phyloP scores from a whole-genome alignment of 1,139 yeast species.

The Arxiozyma telluris region DNA sequence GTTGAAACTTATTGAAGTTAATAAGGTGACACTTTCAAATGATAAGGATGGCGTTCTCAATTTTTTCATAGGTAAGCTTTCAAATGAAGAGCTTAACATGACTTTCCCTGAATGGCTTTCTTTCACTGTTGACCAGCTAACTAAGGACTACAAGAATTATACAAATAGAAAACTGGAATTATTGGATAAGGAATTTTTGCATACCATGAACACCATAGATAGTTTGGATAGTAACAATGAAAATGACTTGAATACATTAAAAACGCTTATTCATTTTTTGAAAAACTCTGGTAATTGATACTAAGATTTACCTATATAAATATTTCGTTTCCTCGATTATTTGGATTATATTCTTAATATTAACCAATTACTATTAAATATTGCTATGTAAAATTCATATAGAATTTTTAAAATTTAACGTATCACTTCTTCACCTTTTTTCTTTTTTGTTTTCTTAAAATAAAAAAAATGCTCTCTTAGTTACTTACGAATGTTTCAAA shows the following conservation, averaged over 20 bases:
- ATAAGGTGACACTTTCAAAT: slow-evolving; percentile 34
- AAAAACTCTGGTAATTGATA: background rate
- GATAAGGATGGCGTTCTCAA: slow-evolving; percentile 60
- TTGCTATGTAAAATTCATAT: too few species aligned
- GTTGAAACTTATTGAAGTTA: slow-evolving; percentile 20
- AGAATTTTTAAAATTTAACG: too few species aligned
- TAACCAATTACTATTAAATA: background rate
- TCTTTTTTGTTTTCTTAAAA: too few species aligned
- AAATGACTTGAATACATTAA: slow-evolving; percentile 9
- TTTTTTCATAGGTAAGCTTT: slow-evolving; percentile 57
- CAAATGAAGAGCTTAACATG: slow-evolving; percentile 59
- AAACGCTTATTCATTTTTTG: background rate
- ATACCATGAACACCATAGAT: slow-evolving; percentile 8
- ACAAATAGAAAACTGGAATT: slow-evolving; percentile 36
- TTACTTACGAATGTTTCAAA: too few species aligned
- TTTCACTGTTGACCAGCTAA: slow-evolving; percentile 31
- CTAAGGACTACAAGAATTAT: background rate
- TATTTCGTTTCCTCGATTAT: background rate
- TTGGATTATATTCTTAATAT: too few species aligned
- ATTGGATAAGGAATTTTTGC: slow-evolving; percentile 21
- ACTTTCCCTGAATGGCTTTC: slow-evolving; percentile 62
- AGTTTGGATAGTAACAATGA: slow-evolving; percentile 14
- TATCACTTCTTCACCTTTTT: background rate
- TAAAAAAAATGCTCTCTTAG: too few species aligned
- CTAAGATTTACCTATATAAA: too few species aligned